Percentiles rank a stretch among this genome's conserved stretches.
Evolutionary conservation across 768 basidiomycete genomes (phyloP).

Genomic region (Serendipita sp.): DNA sequence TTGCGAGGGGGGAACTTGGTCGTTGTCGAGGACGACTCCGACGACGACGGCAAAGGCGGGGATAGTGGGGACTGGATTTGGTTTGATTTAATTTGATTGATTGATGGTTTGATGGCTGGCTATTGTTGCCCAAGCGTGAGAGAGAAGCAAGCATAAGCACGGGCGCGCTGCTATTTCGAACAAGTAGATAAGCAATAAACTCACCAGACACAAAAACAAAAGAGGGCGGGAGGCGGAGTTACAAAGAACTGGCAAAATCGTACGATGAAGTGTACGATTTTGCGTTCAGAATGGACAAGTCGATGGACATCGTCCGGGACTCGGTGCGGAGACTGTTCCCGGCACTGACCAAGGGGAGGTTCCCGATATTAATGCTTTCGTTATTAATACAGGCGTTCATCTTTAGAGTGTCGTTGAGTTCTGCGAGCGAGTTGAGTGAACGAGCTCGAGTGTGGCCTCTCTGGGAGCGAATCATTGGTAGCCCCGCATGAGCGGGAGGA

Average conservation of each 20-base stretch:
- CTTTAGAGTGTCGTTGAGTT: not conserved
- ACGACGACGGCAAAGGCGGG: too few relatives aligned
- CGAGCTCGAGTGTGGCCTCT: not conserved
- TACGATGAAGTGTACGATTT: not conserved
- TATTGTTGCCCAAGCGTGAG: too few relatives aligned
- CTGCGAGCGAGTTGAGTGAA: constrained; percentile 3
- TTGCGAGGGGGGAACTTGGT: too few relatives aligned
- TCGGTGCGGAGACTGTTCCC: not conserved
- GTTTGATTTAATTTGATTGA: too few relatives aligned
- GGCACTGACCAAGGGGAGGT: not conserved
- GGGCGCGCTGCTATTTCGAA: too few relatives aligned
- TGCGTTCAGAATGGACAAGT: not conserved
- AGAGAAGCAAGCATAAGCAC: too few relatives aligned
- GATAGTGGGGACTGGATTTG: too few relatives aligned
- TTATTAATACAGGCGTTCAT: not conserved
- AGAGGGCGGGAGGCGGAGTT: not conserved
- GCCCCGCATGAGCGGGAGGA: not conserved
- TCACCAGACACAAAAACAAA: not conserved
- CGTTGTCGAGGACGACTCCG: too few relatives aligned
- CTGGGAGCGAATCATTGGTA: not conserved
- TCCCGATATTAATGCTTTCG: too few relatives aligned
- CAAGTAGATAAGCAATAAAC: too few relatives aligned
- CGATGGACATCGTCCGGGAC: not conserved
- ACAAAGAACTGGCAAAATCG: not conserved
- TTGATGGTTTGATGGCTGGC: too few relatives aligned